Evolutionary conservation across 192 early-diverging fungal genomes (phyloP).

Genomic region (Coemansia pectinata): DNA sequence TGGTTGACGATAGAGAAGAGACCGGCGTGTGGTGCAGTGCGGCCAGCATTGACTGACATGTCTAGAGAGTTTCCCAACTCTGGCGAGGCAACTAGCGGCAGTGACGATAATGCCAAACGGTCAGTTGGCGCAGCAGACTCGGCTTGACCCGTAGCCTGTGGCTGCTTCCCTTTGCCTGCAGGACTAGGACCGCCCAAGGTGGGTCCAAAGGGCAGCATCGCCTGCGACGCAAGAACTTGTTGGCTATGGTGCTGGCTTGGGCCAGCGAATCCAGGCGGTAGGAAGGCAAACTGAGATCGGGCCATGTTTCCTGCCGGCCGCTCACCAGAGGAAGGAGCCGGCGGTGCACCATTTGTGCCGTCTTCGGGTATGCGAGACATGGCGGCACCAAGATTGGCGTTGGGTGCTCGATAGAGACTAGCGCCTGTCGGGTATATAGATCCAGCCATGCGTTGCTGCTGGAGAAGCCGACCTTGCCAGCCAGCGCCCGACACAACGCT

Average conservation of each 20-base stretch:
- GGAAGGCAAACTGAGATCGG: slow-evolving; percentile 49
- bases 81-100: slow-evolving; percentile 44
- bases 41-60: slow-evolving; percentile 5
- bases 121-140: slow-evolving; percentile 8
- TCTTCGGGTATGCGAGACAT: slow-evolving; percentile 21
- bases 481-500: slow-evolving; percentile 14
- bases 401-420: slow-evolving; percentile 34
- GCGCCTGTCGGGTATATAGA: slow-evolving; percentile 49
- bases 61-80: slow-evolving; percentile 26
- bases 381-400: background rate
- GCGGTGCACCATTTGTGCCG: background rate
- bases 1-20: slow-evolving; percentile 48
- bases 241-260: slow-evolving; percentile 14
- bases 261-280: slow-evolving; percentile 31
- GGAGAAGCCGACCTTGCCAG: slow-evolving; percentile 52
- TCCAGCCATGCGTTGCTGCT: slow-evolving; percentile 52
- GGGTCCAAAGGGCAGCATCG: slow-evolving; percentile 47
- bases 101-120: slow-evolving; percentile 35
- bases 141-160: background rate
- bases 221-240: slow-evolving; percentile 32
- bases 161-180: slow-evolving; percentile 14
- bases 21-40: slow-evolving; percentile 11
- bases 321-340: background rate
- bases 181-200: slow-evolving; percentile 19
- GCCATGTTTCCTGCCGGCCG: background rate